Evolutionary conservation across 129 eudicot genomes (phyloP).

Genomic region (Sambucus nigra): DNA sequence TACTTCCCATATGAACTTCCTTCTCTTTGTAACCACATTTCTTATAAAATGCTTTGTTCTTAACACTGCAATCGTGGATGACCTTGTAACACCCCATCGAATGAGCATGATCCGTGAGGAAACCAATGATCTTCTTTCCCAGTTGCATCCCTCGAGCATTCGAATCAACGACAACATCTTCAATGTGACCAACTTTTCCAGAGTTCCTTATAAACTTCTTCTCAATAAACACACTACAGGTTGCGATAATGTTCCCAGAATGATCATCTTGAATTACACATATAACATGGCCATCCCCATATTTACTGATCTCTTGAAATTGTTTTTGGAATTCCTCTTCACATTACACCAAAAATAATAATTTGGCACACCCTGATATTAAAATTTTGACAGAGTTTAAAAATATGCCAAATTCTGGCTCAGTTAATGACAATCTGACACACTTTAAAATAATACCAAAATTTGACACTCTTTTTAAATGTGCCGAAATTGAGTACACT

Average conservation of each 20-base stretch:
- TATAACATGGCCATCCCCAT: slow-evolving; percentile 63
- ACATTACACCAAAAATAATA: too few relatives aligned
- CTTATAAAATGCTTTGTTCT: slow-evolving; percentile 61
- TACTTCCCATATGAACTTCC: slow-evolving; percentile 75
- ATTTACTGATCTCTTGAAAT: slow-evolving; percentile 40
- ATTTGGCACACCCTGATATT: too few relatives aligned
- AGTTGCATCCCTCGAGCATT: slow-evolving; percentile 56
- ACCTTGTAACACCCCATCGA: slow-evolving; percentile 75
- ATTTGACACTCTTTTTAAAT: too few relatives aligned
- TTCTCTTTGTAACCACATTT: slow-evolving; percentile 70
- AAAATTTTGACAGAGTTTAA: too few relatives aligned
- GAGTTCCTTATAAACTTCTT: slow-evolving; percentile 71
- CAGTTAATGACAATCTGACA: too few relatives aligned
- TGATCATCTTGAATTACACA: slow-evolving; percentile 62
- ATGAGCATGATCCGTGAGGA: slow-evolving; percentile 59
- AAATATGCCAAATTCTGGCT: too few relatives aligned
- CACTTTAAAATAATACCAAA: too few relatives aligned
- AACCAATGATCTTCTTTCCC: slow-evolving; percentile 63
- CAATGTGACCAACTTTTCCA: slow-evolving; percentile 76
- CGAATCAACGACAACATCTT: slow-evolving; percentile 83
- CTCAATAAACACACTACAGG: slow-evolving; percentile 73
- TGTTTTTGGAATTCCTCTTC: slow-evolving; percentile 49
- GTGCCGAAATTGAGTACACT: too few relatives aligned
- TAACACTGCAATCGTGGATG: slow-evolving; percentile 65
- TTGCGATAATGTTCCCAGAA: slow-evolving; percentile 50